Conservation (phyloP, 306 rosid genomes). For the Psophocarpus tetragonolobus region DNA sequence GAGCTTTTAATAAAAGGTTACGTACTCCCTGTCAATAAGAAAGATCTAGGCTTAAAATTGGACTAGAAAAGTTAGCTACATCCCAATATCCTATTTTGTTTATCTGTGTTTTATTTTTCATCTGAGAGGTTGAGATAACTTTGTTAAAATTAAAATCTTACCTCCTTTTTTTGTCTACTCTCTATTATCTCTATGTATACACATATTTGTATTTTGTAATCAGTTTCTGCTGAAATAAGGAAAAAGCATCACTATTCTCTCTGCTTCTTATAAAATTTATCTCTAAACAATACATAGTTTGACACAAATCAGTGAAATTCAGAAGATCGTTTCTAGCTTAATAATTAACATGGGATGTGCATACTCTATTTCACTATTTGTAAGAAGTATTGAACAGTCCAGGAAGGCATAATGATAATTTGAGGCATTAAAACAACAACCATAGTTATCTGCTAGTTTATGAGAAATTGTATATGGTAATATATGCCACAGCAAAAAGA, state of each 20-base stretch:
- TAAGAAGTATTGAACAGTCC: too few species aligned
- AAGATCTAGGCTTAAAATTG: neutral
- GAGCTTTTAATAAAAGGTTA: neutral
- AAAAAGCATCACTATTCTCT: neutral
- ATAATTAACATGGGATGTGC: neutral
- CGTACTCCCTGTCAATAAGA: neutral
- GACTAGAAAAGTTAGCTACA: conserved; percentile 1
- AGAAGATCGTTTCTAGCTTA: neutral
- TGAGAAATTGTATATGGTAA: neutral
- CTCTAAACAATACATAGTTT: neutral
- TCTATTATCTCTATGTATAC: neutral
- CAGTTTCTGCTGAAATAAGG: neutral
- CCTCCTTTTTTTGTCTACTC: neutral
- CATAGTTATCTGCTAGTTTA: neutral
- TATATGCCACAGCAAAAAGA: neutral
- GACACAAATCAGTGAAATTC: neutral
- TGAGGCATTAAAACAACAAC: neutral
- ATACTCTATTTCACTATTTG: neutral
- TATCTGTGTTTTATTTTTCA: neutral
- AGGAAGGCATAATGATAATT: too few species aligned
- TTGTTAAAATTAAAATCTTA: neutral
- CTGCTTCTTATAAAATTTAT: neutral
- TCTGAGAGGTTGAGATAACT: neutral
- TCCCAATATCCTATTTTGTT: neutral
- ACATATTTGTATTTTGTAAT: neutral